Base-by-base conservation (phyloP, 345 rosid genomes). In the Syzygium aromaticum region DNA sequence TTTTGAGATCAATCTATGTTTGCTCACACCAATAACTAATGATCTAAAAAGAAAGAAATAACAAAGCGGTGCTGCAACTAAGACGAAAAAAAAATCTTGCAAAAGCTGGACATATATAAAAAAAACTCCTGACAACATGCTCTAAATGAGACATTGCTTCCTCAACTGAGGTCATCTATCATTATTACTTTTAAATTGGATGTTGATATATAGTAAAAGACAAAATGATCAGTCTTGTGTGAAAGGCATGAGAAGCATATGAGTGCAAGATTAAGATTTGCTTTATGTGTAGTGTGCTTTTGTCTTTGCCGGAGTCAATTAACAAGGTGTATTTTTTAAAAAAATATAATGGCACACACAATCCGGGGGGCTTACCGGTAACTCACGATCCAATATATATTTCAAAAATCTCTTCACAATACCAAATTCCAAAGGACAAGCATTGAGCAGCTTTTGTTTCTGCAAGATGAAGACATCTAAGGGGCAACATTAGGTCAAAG, bases 341-440 rank as follows among this genome's bases (percentile, higher is more conserved):
- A 38, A 33, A 33, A 38, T 33, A 67, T 10, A 73, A 46, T 19
- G 43, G 80, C 25, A 33, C 23, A 73, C 49, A 73, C 25, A 73
- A 67, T 33, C 80, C 33, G 49, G 19, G 80, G 80, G 49, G 19
- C 80, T 33, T 8, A 9, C 13, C 46, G 38, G 49, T 73, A 33
- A 73, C 52, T 67, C 96, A 46, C 93, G 98, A 86, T 93, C 92
- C 89, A 95, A 87, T 89, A 95, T 89, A 89, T 97, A 97, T 88
- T 91, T 96, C 98, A 97, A 97, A 90, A 97, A 97, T 91, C 99
- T 97, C 92, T 97, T 97, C 88, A 93, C 90, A 54, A 97, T 92
- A 87, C 93, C 89, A 6, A 97, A 96, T 86, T 94, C 94, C 51
- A 90, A 89, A 88, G 98, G 99, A 89, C 88, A 94, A 1, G 98